Base-by-base conservation (phyloP, 306 rosid genomes). In the Vigna trinervia region DNA sequence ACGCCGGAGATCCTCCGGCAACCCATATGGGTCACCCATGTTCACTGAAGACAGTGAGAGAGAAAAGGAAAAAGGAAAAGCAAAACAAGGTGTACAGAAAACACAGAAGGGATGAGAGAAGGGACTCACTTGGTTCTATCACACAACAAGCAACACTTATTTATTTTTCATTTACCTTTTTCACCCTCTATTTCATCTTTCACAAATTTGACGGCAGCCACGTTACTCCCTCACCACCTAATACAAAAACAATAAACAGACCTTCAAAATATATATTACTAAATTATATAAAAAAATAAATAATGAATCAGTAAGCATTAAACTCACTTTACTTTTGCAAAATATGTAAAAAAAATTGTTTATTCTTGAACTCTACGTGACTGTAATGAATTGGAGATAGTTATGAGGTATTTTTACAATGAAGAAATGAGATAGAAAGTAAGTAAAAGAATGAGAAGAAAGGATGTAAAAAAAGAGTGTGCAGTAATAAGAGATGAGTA, bases 1-100 rank as follows among this genome's bases (percentile, higher is more conserved):
- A 0, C 86, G 90, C 79, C 88, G 87, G 86, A 91, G 88, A 87
- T 91, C 93, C 74, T 91, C 93, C 51, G 86, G 88, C 5, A 85
- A 34, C 28, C 80, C 84, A 60, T 75, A 86, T 13, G 83, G 90
- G 58, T 87, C 87, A 46, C 65, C 58, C 84, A 77, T 61, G 6
- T 69, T 66, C 36, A 19, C 13, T 5, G 6, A 46, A 38, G 12
- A 46, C 41, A 43, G 67, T n/a, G 71, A 48, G 64, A 15, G 53
- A 50, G 71, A 51, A 58, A 26, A 58, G 63, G 28, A 26, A 26
- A 26, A 26, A 26, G 28, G 2, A 23, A 30, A 28, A 53, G 32
- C 39, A 45, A n/a, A 65, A 65, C 12, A 64, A 10, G 53, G 69
- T 20, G 58, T 47, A 50, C 15, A 69, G 36, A 17, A 67, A 47